Percentiles rank a stretch among this genome's conserved stretches.
Conservation (phyloP, 2,329 filamentous ascomycete species). For the Aspergillus sojae region DNA sequence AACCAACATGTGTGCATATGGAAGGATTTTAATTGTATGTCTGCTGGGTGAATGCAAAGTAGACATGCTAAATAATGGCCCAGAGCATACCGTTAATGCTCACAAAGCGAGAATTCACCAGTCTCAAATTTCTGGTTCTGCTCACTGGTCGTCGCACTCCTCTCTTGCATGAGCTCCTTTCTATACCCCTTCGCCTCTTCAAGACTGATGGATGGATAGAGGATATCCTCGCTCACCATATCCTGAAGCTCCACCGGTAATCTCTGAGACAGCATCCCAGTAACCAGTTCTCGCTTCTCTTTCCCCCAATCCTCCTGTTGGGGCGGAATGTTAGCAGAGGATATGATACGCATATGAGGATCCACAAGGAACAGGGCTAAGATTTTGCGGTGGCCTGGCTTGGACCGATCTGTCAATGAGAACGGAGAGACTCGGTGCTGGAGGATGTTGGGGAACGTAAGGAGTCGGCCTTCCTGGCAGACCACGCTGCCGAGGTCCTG, state of each 20-base stretch:
- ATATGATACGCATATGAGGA: constrained; percentile 55
- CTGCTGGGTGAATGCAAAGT: too few relatives aligned
- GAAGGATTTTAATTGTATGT: too few relatives aligned
- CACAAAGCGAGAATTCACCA: constrained; percentile 19
- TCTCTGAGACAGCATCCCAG: constrained; percentile 14
- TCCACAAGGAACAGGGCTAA: constrained; percentile 64
- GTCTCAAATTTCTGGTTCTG: constrained; percentile 18
- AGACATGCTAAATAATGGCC: not conserved
- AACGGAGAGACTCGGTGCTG: constrained; percentile 59
- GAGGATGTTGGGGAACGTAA: constrained; percentile 28
- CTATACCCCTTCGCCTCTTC: constrained; percentile 44
- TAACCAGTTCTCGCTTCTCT: constrained; percentile 18
- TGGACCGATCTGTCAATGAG: constrained; percentile 51
- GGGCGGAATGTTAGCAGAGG: constrained; percentile 54
- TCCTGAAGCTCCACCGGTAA: constrained; percentile 29
- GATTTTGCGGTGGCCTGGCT: constrained; percentile 59
- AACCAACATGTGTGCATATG: too few relatives aligned
- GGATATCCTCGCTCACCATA: constrained; percentile 28
- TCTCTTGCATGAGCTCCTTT: constrained; percentile 45
- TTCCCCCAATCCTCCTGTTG: constrained; percentile 53
- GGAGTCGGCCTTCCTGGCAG: constrained; percentile 7
- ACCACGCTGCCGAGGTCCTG: constrained; percentile 15
- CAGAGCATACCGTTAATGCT: constrained; percentile 15
- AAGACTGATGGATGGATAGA: constrained; percentile 30
- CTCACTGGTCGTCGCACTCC: constrained; percentile 16